These are phyloP conservation scores for Shiraia bambusicola DNA, from an alignment of 2,329 filamentous ascomycete genomes.

Conservation along the genomic window DNA sequence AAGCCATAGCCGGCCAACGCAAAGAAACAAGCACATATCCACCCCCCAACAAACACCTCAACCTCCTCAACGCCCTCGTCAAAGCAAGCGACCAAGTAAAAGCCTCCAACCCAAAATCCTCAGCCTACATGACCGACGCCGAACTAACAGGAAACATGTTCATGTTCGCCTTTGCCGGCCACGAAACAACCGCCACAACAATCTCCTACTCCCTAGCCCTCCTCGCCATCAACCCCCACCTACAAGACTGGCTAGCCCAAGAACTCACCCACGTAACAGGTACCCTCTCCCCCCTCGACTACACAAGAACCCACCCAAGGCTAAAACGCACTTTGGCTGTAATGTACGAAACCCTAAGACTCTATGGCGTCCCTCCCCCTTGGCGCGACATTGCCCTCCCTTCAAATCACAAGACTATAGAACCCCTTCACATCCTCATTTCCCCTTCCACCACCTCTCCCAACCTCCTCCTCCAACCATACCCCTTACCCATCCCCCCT, in stretches of 20 bases:
- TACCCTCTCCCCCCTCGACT: slow-evolving; percentile 27
- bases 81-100: slow-evolving; percentile 16
- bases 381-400: neutral
- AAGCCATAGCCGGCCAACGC: slow-evolving; percentile 15
- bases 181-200: slow-evolving; percentile 47
- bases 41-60: slow-evolving; percentile 3
- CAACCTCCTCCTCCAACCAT: neutral
- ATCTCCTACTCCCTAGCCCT: slow-evolving; percentile 52
- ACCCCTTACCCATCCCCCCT: slow-evolving; percentile 7
- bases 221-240: slow-evolving; percentile 50
- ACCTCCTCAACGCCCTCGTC: slow-evolving; percentile 36
- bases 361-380: slow-evolving; percentile 4
- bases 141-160: slow-evolving; percentile 34
- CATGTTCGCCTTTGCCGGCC: slow-evolving; percentile 29
- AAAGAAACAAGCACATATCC: neutral
- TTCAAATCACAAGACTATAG: slow-evolving; percentile 2
- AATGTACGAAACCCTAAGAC: slow-evolving; percentile 41
- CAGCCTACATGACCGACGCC: slow-evolving; percentile 10
- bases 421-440: slow-evolving; percentile 1
- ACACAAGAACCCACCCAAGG: slow-evolving; percentile 48
- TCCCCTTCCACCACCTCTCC: too few relatives aligned
- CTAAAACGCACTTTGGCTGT: slow-evolving; percentile 49
- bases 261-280: slow-evolving; percentile 48
- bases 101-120: neutral
- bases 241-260: slow-evolving; percentile 55